Percentiles rank a stretch among this genome's conserved stretches.
These are phyloP conservation scores for Pyrus communis DNA, from an alignment of 306 rosid genomes.

Conservation along the genomic window DNA sequence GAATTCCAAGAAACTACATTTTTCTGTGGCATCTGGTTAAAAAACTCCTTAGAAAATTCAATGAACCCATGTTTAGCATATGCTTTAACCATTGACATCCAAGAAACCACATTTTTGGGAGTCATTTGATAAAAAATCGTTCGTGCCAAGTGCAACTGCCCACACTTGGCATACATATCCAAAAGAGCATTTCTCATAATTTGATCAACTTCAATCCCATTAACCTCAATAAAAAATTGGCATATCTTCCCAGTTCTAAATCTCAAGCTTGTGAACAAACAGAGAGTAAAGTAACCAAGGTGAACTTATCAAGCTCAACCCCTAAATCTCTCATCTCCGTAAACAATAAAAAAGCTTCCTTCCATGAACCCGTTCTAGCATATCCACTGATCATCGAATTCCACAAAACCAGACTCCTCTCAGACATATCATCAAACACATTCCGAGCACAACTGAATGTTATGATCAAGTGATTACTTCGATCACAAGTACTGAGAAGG, in stretches of 20 bases:
- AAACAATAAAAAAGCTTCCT: slow-evolving; percentile 40
- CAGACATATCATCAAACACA: slow-evolving; percentile 53
- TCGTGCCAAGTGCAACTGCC: slow-evolving; percentile 40
- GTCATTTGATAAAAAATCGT: slow-evolving; percentile 38
- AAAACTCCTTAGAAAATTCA: slow-evolving; percentile 31
- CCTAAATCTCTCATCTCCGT: slow-evolving; percentile 36
- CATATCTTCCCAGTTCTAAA: slow-evolving; percentile 44
- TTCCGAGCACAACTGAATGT: slow-evolving; percentile 33
- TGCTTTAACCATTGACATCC: slow-evolving; percentile 60
- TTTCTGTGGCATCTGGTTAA: slow-evolving; percentile 49
- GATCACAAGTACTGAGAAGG: no score
- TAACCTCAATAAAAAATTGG: slow-evolving; percentile 38
- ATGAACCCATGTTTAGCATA: slow-evolving; percentile 49
- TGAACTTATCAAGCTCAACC: slow-evolving; percentile 47
- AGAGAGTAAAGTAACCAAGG: slow-evolving; percentile 62
- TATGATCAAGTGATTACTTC: no score
- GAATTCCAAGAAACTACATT: slow-evolving; percentile 82
- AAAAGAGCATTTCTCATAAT: slow-evolving; percentile 51
- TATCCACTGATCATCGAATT: slow-evolving; percentile 65
- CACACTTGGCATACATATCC: slow-evolving; percentile 69
- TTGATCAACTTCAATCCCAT: slow-evolving; percentile 45
- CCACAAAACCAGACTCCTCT: slow-evolving; percentile 60
- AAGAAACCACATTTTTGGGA: slow-evolving; percentile 52
- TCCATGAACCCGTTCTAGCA: slow-evolving; percentile 29
- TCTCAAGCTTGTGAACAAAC: slow-evolving; percentile 44